Conservation (phyloP, 164 flowering plant genomes). For the Euptelea pleiosperma region DNA sequence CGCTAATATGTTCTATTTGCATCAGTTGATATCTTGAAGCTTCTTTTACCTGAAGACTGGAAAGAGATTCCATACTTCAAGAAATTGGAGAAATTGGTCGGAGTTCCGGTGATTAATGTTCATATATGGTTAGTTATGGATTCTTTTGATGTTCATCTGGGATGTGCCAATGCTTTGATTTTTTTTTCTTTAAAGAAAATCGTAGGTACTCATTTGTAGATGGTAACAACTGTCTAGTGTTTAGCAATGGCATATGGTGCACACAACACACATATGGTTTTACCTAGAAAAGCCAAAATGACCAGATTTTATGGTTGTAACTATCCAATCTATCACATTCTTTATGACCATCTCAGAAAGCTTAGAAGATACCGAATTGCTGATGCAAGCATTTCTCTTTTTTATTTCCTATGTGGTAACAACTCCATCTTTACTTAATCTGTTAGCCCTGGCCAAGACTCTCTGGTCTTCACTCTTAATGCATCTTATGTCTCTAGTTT, state of each 20-base stretch:
- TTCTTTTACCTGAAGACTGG: constrained; percentile 88
- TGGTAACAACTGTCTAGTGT: no score
- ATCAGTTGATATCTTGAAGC: constrained; percentile 91
- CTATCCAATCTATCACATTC: neutral
- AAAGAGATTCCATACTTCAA: constrained; percentile 75
- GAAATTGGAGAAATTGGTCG: constrained; percentile 87
- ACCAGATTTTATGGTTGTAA: no score
- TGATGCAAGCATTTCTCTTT: neutral
- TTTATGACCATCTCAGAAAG: neutral
- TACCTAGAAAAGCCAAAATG: no score
- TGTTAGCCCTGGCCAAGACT: no score
- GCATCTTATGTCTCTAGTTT: no score
- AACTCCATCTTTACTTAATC: no score
- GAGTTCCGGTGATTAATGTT: constrained; percentile 96
- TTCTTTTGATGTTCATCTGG: constrained; percentile 7
- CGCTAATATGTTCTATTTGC: constrained; percentile 13
- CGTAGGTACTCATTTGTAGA: no score
- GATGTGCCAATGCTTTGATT: neutral
- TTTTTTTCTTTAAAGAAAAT: no score
- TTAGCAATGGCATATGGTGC: no score
- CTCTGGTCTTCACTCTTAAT: no score
- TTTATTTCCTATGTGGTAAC: no score
- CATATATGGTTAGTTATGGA: constrained; percentile 81
- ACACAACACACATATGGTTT: no score
- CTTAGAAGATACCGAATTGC: neutral